A percentile compares a stretch with the other conserved stretches of the same genome.
These are phyloP conservation scores for Parietichytrium sp. DNA, from an alignment of 108 stramenopile species.

Conservation along the genomic window DNA sequence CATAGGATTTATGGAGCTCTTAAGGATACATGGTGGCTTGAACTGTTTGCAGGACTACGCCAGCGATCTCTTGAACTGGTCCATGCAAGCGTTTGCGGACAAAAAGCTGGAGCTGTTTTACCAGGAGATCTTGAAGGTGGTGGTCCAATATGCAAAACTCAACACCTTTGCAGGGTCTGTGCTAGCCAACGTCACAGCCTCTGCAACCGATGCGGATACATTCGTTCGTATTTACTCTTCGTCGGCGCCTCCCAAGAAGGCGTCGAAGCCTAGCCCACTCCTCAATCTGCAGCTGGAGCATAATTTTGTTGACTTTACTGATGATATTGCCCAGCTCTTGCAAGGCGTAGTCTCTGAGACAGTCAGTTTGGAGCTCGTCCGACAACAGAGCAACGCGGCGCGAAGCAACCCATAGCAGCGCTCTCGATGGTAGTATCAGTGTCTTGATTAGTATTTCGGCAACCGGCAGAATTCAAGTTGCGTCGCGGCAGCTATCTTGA, in stretches of 20 bases:
- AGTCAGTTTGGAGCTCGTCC: too few relatives aligned
- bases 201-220: not conserved
- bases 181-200: not conserved
- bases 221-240: constrained; percentile 1
- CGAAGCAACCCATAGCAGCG: too few relatives aligned
- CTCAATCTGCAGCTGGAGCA: not conserved
- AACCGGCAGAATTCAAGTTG: too few relatives aligned
- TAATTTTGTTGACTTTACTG: constrained; percentile 19
- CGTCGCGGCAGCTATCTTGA: too few relatives aligned
- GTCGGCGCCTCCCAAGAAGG: too few relatives aligned
- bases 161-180: not conserved
- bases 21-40: not conserved
- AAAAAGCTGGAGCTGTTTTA: not conserved
- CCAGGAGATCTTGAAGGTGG: not conserved
- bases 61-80: constrained; percentile 3
- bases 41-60: not conserved
- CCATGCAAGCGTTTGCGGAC: not conserved
- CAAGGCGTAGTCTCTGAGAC: too few relatives aligned
- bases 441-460: too few relatives aligned
- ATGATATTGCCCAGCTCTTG: not conserved
- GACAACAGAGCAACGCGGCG: too few relatives aligned
- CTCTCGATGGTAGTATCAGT: too few relatives aligned
- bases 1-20: not conserved
- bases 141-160: not conserved
- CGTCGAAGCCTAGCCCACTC: not conserved